These are phyloP conservation scores for Cercospora janseana DNA, from an alignment of 2,329 filamentous ascomycete genomes.

Conservation along the genomic window DNA sequence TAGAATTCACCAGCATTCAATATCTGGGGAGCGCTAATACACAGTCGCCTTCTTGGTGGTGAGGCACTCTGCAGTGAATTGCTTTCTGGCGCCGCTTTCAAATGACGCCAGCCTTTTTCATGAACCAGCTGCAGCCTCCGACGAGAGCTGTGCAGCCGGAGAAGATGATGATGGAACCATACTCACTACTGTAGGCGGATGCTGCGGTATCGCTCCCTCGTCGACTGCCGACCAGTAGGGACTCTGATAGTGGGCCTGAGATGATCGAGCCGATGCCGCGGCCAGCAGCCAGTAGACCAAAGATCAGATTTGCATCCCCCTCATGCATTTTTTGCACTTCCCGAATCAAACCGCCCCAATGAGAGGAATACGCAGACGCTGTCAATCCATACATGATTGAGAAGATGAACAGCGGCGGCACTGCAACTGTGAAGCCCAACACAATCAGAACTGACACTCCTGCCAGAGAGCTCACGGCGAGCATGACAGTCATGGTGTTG, in stretches of 20 bases:
- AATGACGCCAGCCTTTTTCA: constrained; percentile 23
- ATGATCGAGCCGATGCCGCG: constrained; percentile 53
- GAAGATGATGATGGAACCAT: constrained; percentile 44
- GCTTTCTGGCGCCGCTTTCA: constrained; percentile 1
- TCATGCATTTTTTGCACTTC: constrained; percentile 26
- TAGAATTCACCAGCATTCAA: background rate
- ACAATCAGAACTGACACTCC: constrained; percentile 43
- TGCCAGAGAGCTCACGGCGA: constrained; percentile 40
- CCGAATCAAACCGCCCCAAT: constrained; percentile 35
- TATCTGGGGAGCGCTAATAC: background rate
- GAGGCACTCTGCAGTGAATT: background rate
- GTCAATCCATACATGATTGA: constrained; percentile 45
- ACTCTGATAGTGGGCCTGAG: constrained; percentile 53
- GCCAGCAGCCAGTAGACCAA: constrained; percentile 50
- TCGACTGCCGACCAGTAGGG: constrained; percentile 39
- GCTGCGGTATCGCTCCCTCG: constrained; percentile 25
- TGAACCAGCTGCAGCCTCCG: constrained; percentile 25
- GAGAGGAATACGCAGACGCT: constrained; percentile 42
- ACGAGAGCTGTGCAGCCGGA: constrained; percentile 35
- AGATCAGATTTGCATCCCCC: constrained; percentile 49
- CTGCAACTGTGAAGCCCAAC: constrained; percentile 47
- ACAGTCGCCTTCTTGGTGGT: too few species aligned
- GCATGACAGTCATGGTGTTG: constrained; percentile 41
- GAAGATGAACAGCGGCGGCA: constrained; percentile 45
- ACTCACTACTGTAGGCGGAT: constrained; percentile 44